Evolutionary conservation across 176 grass and related monocot species (phyloP), one percentile per base, ranked within the genome.

Genomic region (Rhynchospora tenuis): DNA sequence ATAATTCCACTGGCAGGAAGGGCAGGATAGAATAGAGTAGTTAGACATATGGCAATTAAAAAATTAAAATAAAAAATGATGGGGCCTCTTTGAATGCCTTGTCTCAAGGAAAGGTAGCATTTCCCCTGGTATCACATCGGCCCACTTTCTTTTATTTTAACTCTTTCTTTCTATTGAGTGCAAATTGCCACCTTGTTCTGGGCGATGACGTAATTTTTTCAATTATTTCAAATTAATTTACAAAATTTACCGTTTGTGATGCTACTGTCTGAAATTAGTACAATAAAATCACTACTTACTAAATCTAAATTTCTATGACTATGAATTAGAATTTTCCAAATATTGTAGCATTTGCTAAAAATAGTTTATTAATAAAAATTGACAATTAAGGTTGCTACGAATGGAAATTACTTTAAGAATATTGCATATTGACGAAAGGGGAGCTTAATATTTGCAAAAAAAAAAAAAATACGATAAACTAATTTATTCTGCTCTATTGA

Each of bases 81-180:
- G 44, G 79, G 79, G 20, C 59, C 79, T 51, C 55, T 28, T 81
- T 65, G 59, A 81, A 65, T 65, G 79, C 79, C 79, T 81, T 81
- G 59, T 81, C 79, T 64, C 59, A 51, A 13, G 59, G 59, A 81
- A 64, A 31, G 13, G 38, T 63, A 64, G 20, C 79, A 82, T 64
- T 50, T 82, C 60, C 26, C 26, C 38, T 51, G 24, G 42, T 50
- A 47, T 79, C 59, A 50, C 42, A 27, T 15, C 12, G 17, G 9
- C 38, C n/a, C 22, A 80, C 56, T 29, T 56, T 59, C 15, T 80
- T 80, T 59, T 60, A 44, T 59, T 38, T 42, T 5, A 20, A 4
- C 47, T 23, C 7, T 77, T 55, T 52, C 43, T 26, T 27, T 55
- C 46, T 1, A 29, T 27, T 55, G 11, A n/a, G 6, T 33, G 15